phyloP scores from a whole-genome alignment of 257 asterid species.

The Dorcoceras hygrometricum region DNA sequence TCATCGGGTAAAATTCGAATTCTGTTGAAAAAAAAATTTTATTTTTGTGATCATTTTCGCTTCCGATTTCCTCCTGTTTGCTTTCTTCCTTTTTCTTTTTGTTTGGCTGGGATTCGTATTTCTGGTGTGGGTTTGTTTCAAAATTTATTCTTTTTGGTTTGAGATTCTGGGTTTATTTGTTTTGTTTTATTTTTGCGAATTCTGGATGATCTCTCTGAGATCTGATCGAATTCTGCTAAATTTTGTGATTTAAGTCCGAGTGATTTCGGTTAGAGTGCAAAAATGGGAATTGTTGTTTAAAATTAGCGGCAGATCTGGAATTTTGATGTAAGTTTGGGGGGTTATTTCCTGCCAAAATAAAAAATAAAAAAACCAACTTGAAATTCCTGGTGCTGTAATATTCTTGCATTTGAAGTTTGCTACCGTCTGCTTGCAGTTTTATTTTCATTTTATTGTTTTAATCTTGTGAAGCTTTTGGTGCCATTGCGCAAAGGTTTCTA shows the following conservation, averaged over 20 bases:
- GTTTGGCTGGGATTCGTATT: slow-evolving; percentile 8
- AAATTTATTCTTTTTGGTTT: slow-evolving; percentile 10
- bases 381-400: background rate
- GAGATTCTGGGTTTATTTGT: slow-evolving; percentile 11
- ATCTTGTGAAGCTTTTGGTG: no score
- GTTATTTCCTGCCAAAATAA: slow-evolving; percentile 7
- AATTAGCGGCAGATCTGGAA: slow-evolving; percentile 18
- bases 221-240: slow-evolving; percentile 30
- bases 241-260: slow-evolving; percentile 15
- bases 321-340: slow-evolving; percentile 1
- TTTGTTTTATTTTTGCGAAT: slow-evolving; percentile 16
- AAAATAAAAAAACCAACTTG: background rate
- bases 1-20: slow-evolving; percentile 30
- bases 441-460: background rate
- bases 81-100: background rate
- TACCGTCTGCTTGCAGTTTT: slow-evolving; percentile 7
- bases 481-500: background rate
- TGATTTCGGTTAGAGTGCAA: slow-evolving; percentile 23
- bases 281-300: slow-evolving; percentile 18
- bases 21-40: background rate
- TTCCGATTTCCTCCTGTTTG: background rate
- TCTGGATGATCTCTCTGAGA: slow-evolving; percentile 38
- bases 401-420: background rate
- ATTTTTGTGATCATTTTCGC: slow-evolving; percentile 1
- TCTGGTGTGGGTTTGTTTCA: background rate